Percentiles rank a stretch among this genome's conserved stretches.
Evolutionary conservation across 768 basidiomycete species (phyloP).

Genomic region (Rhodosporidiobolus odoratus): DNA sequence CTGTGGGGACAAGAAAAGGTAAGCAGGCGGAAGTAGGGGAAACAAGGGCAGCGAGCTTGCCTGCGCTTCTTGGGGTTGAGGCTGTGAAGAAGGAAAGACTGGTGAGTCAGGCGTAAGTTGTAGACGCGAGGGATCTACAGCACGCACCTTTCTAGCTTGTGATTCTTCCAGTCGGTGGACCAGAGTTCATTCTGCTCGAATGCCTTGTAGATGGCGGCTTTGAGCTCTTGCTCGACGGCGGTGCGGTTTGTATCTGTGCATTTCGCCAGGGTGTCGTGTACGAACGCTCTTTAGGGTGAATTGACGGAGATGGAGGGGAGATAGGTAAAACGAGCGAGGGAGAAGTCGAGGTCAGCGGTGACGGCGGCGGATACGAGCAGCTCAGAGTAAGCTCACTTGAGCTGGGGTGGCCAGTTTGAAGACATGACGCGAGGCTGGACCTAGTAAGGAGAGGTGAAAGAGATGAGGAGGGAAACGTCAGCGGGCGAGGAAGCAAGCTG

Average conservation of each 20-base stretch:
- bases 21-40: conserved; percentile 5
- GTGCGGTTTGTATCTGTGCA: conserved; percentile 80
- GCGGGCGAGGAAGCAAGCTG: neutral
- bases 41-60: conserved; percentile 23
- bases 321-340: neutral
- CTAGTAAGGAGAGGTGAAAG: neutral
- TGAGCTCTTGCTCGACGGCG: conserved; percentile 88
- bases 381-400: conserved; percentile 37
- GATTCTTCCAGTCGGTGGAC: conserved; percentile 88
- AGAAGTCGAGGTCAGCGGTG: neutral
- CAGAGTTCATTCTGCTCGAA: conserved; percentile 76
- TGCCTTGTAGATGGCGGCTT: conserved; percentile 91
- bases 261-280: conserved; percentile 83
- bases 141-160: conserved; percentile 76
- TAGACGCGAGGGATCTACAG: neutral
- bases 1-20: conserved; percentile 35
- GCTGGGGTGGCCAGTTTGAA: conserved; percentile 41
- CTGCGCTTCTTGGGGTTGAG: conserved; percentile 40
- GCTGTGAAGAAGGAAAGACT: neutral
- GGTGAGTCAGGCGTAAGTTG: neutral
- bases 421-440: neutral
- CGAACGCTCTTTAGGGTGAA: conserved; percentile 69
- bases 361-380: neutral
- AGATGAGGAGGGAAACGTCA: neutral
- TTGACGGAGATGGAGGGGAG: neutral